Evolutionary conservation across 78 protist species (phyloP).

Genomic region (Dictyostelium intermedium): DNA sequence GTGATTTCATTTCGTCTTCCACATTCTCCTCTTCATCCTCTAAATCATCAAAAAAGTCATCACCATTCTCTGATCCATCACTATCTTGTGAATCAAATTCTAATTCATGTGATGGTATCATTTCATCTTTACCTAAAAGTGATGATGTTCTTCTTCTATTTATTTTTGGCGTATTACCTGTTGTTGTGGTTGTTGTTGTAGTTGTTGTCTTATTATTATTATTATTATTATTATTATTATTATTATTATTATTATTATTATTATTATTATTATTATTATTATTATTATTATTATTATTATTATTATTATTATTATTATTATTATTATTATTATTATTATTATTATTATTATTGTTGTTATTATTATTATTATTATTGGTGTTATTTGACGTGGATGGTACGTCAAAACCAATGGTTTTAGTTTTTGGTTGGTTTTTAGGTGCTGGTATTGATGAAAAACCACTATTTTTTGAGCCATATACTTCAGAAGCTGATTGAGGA

Average conservation of each 20-base stretch:
- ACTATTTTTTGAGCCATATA: background rate
- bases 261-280: no score
- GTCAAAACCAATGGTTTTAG: conserved; percentile 36
- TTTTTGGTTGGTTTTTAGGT: background rate
- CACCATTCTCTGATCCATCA: background rate
- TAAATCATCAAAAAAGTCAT: background rate
- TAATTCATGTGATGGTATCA: background rate
- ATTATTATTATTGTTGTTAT: no score
- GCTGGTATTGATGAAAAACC: background rate
- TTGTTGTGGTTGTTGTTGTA: background rate
- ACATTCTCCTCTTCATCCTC: conserved; percentile 1
- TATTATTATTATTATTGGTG: no score
- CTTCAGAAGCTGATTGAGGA: background rate
- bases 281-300: no score
- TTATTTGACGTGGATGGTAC: background rate
- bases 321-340: no score
- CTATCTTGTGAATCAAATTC: conserved; percentile 9
- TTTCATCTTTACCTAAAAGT: background rate
- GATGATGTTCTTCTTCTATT: background rate
- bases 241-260: no score
- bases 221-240: no score
- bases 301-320: no score
- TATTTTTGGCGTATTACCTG: background rate
- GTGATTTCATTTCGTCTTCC: conserved; percentile 9
- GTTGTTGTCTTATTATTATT: background rate